These are phyloP conservation scores for Fraxinus quadrangulata DNA, from an alignment of 257 asterid species.

Conservation along the genomic window DNA sequence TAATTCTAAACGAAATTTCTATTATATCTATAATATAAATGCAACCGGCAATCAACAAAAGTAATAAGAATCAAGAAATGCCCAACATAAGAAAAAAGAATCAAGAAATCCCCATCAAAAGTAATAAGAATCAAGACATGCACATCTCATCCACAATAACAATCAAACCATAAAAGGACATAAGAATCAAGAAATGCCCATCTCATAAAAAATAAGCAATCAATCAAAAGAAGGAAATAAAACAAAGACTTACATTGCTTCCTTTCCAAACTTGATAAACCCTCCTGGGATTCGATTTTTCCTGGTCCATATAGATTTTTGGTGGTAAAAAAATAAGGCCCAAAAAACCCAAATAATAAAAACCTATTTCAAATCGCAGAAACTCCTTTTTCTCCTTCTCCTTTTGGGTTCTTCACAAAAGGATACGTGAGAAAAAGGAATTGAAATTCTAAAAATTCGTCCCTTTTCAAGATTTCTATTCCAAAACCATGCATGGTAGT, in stretches of 20 bases:
- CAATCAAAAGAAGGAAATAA: constrained; percentile 1
- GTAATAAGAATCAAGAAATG: neutral
- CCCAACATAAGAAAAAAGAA: constrained; percentile 5
- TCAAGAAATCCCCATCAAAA: neutral
- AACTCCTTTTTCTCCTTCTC: constrained; percentile 23
- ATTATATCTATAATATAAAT: neutral
- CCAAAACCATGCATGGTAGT: constrained; percentile 35
- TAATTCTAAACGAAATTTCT: constrained; percentile 2
- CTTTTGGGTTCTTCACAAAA: constrained; percentile 12
- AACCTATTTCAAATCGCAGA: constrained; percentile 31
- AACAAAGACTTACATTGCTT: constrained; percentile 59
- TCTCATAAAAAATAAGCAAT: constrained; percentile 10
- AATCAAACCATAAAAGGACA: neutral
- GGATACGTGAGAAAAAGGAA: constrained; percentile 33
- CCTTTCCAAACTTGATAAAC: constrained; percentile 85
- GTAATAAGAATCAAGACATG: constrained; percentile 19
- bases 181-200: neutral
- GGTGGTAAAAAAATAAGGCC: neutral
- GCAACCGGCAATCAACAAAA: constrained; percentile 11
- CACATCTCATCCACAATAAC: constrained; percentile 5
- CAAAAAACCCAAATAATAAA: constrained; percentile 1
- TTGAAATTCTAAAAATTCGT: constrained; percentile 26
- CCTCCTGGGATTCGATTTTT: constrained; percentile 48
- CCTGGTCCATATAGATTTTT: constrained; percentile 45
- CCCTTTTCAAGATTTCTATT: constrained; percentile 32